Base-by-base conservation (phyloP, 2,329 filamentous ascomycete genomes). In the Pyricularia sp. region DNA sequence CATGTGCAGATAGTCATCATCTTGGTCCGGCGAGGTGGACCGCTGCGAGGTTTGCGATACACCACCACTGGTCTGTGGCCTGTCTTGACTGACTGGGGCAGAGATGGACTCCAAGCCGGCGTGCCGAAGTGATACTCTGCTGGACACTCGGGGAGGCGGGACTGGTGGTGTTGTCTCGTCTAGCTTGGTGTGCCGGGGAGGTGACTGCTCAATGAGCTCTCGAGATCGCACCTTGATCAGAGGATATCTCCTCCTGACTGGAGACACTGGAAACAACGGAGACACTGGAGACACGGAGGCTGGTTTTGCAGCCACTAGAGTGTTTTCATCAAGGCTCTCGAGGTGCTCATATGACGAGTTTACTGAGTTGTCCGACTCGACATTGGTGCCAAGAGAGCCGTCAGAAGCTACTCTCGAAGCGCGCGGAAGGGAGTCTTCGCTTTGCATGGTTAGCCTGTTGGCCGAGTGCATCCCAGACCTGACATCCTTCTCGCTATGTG, bases 91-190 rank as follows among this genome's bases (percentile, higher is more conserved):
- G 2, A 76, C 73, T 33, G 73, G 76, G 25, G 75, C 73, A 12
- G 79, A 30, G 66, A 17, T 70, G 1, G 79, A 74, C 68, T 83
- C 82, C 61, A 79, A 76, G 12, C 80, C 79, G 64, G 82, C 82
- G 36, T 81, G 79, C n/a, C 78, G 78, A 25, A 79, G 73, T 10
- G 82, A 85, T 17, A 81, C 77, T 14, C 86, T 83, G 72, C 87
- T 89, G 0, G 86, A 88, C 26, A 83, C 77, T 26, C 86, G 83
- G 3, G 84, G 82, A 5, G 85, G 86, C 3, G 83, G 81, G 14
- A 82, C 75, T 3, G 84, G 81, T 2, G 82, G 79, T 1, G 69
- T 36, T 30, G 25, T 33, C n/a, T 67, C 25, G 26, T 31, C 82
- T 14, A 83, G 84, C 68, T 84, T 80, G 14, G 83, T 82, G 58